phyloP scores from a whole-genome alignment of 1,139 yeast genomes.

The Pichiaceae sp. region DNA sequence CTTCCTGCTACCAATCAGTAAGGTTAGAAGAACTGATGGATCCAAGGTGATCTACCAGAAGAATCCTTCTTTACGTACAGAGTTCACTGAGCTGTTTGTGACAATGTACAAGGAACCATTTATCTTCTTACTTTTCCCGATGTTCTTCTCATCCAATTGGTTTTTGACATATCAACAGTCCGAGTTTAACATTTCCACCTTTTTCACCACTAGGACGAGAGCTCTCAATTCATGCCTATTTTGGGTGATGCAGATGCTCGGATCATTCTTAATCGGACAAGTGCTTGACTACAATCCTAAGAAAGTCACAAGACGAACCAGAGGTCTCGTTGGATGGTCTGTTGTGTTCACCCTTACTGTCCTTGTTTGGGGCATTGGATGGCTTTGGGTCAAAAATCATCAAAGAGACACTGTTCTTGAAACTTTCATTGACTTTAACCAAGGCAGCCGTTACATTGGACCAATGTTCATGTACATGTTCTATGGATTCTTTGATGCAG shows the following conservation, averaged over 20 bases:
- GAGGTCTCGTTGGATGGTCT: slow-evolving; percentile 42
- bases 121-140: slow-evolving; percentile 37
- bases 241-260: slow-evolving; percentile 55
- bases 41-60: slow-evolving; percentile 37
- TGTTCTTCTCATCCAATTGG: slow-evolving; percentile 59
- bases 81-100: slow-evolving; percentile 32
- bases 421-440: slow-evolving; percentile 36
- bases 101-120: slow-evolving; percentile 39
- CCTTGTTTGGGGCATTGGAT: slow-evolving; percentile 59
- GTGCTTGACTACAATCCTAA: slow-evolving; percentile 34
- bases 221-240: slow-evolving; percentile 52
- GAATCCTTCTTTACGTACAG: slow-evolving; percentile 41
- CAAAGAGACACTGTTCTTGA: slow-evolving; percentile 4
- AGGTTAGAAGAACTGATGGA: slow-evolving; percentile 46
- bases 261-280: slow-evolving; percentile 41
- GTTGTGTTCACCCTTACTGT: slow-evolving; percentile 34
- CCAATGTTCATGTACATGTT: slow-evolving; percentile 56
- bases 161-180: slow-evolving; percentile 59
- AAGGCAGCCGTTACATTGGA: slow-evolving; percentile 37
- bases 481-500: slow-evolving; percentile 51
- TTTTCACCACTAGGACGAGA: slow-evolving; percentile 51
- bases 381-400: slow-evolving; percentile 33
- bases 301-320: slow-evolving; percentile 29
- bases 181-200: slow-evolving; percentile 46
- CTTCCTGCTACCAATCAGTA: slow-evolving; percentile 39